Base-by-base conservation (phyloP, 345 rosid genomes). In the Lagerstroemia speciosa region DNA sequence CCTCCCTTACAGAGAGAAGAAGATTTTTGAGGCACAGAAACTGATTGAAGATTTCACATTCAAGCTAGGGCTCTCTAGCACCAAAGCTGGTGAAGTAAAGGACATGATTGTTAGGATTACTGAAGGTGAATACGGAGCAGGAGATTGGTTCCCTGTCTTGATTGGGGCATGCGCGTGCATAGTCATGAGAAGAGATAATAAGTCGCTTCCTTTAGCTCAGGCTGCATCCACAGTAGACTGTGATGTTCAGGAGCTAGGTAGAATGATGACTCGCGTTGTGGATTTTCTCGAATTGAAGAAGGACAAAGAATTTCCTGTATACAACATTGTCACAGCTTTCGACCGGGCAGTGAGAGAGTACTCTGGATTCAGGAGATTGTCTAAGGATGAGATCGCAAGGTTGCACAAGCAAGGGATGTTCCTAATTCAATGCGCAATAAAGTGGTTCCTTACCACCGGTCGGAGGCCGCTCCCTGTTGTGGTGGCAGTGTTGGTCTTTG, bases 381-480 rank as follows among this genome's bases (percentile, higher is more conserved):
- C 75, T n/a, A 70, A 64, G 26, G 85, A 77, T 10, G 77, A 70
- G 67, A 64, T 73, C 65, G 87, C 78, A 69, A 82, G 60, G 66
- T 74, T 93, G 81, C 70, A 52, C 71, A 77, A 81, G 71, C 98
- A 90, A 76, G 98, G 97, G 5, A 74, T 67, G 8, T 87, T 93
- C 68, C 71, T 93, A 81, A 74, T 86, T 66, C 90, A 93, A 69
- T 91, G 96, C 79, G 73, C 83, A 0, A 75, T 86, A 48, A 93
- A 83, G 76, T 93, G 98, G 96, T 86, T 73, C 78, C 62, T 89
- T 77, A 83, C 92, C 0, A 93, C 92, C 0, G 97, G 96, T 48
- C 83, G 98, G 79, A 85, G 83, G 53, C 97, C 96, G 0, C 66
- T 87, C 77, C 98, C 94, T 0, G 69, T 87, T 66, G 91, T 91